Base-by-base conservation (phyloP, 805 yeast genomes). In the Tetrapisispora phaffii region DNA sequence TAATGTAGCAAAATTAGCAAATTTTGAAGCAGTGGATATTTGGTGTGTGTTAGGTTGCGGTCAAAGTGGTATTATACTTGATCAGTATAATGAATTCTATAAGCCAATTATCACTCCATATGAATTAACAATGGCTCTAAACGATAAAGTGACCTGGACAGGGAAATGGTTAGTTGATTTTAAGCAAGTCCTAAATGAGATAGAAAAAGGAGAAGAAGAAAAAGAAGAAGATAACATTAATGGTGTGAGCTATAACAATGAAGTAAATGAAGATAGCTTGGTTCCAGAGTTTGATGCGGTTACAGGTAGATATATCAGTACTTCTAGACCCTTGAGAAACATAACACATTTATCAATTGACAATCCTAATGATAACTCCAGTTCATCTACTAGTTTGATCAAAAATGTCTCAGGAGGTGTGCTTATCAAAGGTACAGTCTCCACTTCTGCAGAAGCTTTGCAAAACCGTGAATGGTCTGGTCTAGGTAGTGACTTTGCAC, bases 41-140 rank as follows among this genome's bases (percentile, higher is more conserved):
- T 93, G 98, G 97, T 89, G 95, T 57, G 76, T 93, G 12, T 65
- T 93, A 13, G 98, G 98, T 0, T 93, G 98, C 62, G 88, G 94
- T 10, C 87, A 88, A 54, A 89, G 94, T 44, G 98, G 98, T 5
- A 82, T 90, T 21, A 79, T 90, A 32, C 63, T 93, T 13, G 96
- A 90, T 61, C 77, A 80, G 46, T 69, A 68, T 40, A 85, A 81
- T 50, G 94, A 86, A 48, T 90, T 82, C 59, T 86, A 77, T 68
- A 87, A 82, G 62, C 97, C 97, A 0, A 84, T 93, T 10, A 78
- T 93, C 17, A 93, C 98, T 0, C 97, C 97, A 0, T 90, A 85
- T 63, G 98, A 93, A 62, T 68, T 93, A 34, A 75, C 81, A 40
- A 66, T 90, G 62, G 95, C 97, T 0, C 71, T 93, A 47, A 75